Evolutionary conservation across 2,329 filamentous ascomycete genomes (phyloP).

Genomic region (Neurospora sp.): DNA sequence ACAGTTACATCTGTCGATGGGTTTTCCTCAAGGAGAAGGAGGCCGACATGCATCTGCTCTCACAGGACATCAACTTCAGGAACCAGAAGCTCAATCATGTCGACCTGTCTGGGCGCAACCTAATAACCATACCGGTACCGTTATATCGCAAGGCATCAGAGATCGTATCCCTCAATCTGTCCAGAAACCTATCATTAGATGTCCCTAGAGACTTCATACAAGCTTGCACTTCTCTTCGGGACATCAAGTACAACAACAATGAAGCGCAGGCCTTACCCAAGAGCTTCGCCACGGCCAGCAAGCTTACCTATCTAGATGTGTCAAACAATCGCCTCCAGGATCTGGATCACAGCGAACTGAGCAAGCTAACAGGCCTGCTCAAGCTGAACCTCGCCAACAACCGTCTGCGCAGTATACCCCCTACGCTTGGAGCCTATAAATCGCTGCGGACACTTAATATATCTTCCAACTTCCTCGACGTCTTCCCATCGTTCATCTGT

Average conservation of each 20-base stretch:
- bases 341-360: constrained; percentile 73
- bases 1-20: constrained; percentile 93
- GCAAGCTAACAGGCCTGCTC: constrained; percentile 63
- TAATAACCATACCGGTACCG: constrained; percentile 89
- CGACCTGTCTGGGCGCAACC: constrained; percentile 78
- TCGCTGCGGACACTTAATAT: constrained; percentile 76
- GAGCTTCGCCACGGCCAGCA: constrained; percentile 70
- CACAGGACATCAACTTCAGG: constrained; percentile 75
- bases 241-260: constrained; percentile 94
- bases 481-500: constrained; percentile 78
- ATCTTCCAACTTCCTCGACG: constrained; percentile 83
- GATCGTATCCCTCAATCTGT: constrained; percentile 91
- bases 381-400: constrained; percentile 95
- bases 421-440: constrained; percentile 73
- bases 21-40: constrained; percentile 87
- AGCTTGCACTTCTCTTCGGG: constrained; percentile 78
- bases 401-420: constrained; percentile 65
- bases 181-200: constrained; percentile 82
- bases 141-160: constrained; percentile 86
- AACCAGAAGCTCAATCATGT: constrained; percentile 90
- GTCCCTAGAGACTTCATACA: constrained; percentile 95
- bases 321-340: constrained; percentile 90
- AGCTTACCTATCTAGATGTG: constrained; percentile 81
- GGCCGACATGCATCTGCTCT: constrained; percentile 62
- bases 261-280: constrained; percentile 78